Evolutionary conservation across 1,139 yeast genomes (phyloP).

Genomic region (Nakaseomyces kungkrabaensis): DNA sequence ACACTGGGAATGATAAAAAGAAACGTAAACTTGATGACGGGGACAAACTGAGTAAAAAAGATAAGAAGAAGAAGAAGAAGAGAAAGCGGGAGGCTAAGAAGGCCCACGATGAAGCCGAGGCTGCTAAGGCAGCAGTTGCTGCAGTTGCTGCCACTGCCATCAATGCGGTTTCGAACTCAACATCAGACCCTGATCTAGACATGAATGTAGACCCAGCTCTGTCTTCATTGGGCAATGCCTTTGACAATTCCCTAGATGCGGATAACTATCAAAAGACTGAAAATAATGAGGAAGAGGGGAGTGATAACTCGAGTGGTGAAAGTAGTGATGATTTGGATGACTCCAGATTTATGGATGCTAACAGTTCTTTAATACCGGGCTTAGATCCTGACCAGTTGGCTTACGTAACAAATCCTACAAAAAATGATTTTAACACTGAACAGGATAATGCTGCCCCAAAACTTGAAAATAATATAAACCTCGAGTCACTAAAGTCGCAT

Average conservation of each 20-base stretch:
- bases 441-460: not conserved
- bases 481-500: not conserved
- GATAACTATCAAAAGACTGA: not conserved
- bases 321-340: not conserved
- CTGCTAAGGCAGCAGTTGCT: not conserved
- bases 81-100: not conserved
- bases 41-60: not conserved
- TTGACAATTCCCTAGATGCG: not conserved
- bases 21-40: not conserved
- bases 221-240: not conserved
- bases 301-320: not conserved
- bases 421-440: not conserved
- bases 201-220: not conserved
- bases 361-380: not conserved
- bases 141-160: not conserved
- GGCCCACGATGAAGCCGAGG: not conserved
- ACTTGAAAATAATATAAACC: not conserved
- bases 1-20: not conserved
- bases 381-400: not conserved
- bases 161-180: not conserved
- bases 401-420: not conserved
- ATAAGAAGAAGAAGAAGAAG: slow-evolving; percentile 1
- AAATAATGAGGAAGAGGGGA: not conserved
- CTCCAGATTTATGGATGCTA: not conserved
- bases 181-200: not conserved